Evolutionary conservation across 2,329 filamentous ascomycete species (phyloP), one percentile per base, ranked within the genome.

Genomic region (Beauveria pseudobassiana): DNA sequence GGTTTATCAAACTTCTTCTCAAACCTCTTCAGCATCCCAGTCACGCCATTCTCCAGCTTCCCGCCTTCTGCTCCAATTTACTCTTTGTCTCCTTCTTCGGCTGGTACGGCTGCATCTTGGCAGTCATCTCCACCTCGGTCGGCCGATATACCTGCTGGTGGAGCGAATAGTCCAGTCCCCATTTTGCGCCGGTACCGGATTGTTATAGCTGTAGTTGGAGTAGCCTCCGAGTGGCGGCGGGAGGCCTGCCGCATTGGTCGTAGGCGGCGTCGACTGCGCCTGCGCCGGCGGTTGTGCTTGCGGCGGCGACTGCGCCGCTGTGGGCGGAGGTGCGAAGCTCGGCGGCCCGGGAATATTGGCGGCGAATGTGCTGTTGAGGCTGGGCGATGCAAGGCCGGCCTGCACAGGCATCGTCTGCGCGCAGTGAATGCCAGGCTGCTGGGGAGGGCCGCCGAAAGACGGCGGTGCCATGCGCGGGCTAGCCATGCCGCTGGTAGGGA

Each of bases 11-110:
- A 87, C 71, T 85, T 89, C 84, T 90, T 91, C 77, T 92, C 89
- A 73, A 92, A 81, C 76, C 87, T 90, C 81, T 88, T 91, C 66
- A 92, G 73, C 78, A 91, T 87, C 7, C 86, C 85, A 30, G 84
- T 82, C 5, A 91, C 82, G 1, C 87, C 86, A 72, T 85, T 86
- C 75, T 92, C 89, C 40, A 91, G 68, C 67, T 83, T 80, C 30
- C 85, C 0, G 87, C 84, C 63, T 84, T 82, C 71, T 86, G 83
- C 68, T 89, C 88, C 34, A 91, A 73, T 70, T 80, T 83, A 7
- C 74, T 82, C 64, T 75, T 72, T 3, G 73, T 69, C 61, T 83
- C 80, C 60, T 73, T 73, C 69, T 79, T 80, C 5, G 74, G 70
- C 63, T 76, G 73, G 46, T 80, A 78, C 42, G 68, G 69, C 63